phyloP scores from a whole-genome alignment of 495 filamentous ascomycete genomes.

The Penicillium steckii region DNA sequence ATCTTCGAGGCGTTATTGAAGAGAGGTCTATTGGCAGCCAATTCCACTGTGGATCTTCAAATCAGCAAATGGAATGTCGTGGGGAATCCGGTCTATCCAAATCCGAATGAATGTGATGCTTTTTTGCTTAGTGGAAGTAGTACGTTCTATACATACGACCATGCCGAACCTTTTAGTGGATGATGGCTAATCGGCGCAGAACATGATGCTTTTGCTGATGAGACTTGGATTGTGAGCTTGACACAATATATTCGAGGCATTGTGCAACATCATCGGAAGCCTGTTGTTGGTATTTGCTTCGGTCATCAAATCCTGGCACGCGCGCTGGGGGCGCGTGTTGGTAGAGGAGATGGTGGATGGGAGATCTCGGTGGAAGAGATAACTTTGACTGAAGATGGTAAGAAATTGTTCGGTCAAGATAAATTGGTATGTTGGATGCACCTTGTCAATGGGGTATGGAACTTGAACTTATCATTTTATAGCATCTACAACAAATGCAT shows the following conservation, averaged over 20 bases:
- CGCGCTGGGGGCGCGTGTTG: conserved; percentile 67
- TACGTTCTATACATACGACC: conserved; percentile 22
- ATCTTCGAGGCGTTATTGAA: conserved; percentile 66
- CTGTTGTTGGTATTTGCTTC: conserved; percentile 79
- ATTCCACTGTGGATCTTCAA: conserved; percentile 24
- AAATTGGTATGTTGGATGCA: conserved; percentile 58
- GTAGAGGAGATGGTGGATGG: conserved; percentile 65
- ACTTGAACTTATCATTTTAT: conserved; percentile 1
- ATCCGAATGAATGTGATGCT: conserved; percentile 67
- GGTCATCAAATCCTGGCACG: conserved; percentile 89
- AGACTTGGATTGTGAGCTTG: conserved; percentile 69
- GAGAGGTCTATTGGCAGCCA: conserved; percentile 39
- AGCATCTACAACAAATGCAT: conserved; percentile 87
- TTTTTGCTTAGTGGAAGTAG: conserved; percentile 73
- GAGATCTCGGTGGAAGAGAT: conserved; percentile 71
- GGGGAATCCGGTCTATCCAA: conserved; percentile 53
- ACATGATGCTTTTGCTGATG: conserved; percentile 59
- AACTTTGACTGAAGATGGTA: conserved; percentile 62
- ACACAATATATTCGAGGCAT: conserved; percentile 60
- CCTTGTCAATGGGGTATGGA: too few relatives aligned
- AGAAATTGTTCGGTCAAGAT: conserved; percentile 64
- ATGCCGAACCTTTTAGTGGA: not conserved
- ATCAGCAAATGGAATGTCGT: conserved; percentile 68
- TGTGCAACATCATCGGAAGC: conserved; percentile 53
- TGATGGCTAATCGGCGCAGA: conserved; percentile 25